Percentiles rank a stretch among this genome's conserved stretches.
Evolutionary conservation across 192 early-diverging fungal species (phyloP).

Genomic region (Physocladia obscura): DNA sequence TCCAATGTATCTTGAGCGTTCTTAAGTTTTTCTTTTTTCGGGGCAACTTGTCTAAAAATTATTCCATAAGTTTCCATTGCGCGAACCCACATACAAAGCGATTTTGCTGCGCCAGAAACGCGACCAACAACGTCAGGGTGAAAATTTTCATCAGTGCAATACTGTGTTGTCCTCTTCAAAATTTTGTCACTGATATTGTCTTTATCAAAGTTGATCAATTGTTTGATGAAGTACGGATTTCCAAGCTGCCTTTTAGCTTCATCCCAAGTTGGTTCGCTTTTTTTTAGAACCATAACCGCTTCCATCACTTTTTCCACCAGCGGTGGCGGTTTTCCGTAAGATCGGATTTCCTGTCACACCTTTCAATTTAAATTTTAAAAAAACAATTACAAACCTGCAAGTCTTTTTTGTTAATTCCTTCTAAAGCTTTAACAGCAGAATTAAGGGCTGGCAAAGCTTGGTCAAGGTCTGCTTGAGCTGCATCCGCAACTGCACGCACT

Average conservation of each 20-base stretch:
- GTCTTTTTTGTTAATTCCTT: conserved; percentile 63
- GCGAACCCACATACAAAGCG: conserved; percentile 62
- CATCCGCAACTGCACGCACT: conserved; percentile 57
- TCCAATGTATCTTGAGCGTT: conserved; percentile 58
- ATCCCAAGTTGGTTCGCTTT: conserved; percentile 63
- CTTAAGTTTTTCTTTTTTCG: conserved; percentile 59
- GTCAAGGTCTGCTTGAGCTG: conserved; percentile 61
- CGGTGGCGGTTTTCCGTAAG: conserved; percentile 61
- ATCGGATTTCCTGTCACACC: conserved; percentile 46
- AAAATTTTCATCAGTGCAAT: conserved; percentile 59
- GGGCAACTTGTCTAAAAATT: conserved; percentile 60
- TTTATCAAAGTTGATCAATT: conserved; percentile 61
- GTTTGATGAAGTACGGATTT: conserved; percentile 67
- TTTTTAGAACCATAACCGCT: conserved; percentile 61
- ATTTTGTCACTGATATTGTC: conserved; percentile 64
- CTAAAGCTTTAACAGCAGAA: conserved; percentile 57
- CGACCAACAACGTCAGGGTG: conserved; percentile 59
- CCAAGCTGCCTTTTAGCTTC: conserved; percentile 61
- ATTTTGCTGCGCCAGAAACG: conserved; percentile 60
- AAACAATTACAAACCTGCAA: conserved; percentile 27
- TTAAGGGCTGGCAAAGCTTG: conserved; percentile 59
- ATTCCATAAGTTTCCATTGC: conserved; percentile 64
- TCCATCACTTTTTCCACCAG: conserved; percentile 67
- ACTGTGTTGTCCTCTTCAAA: conserved; percentile 53
- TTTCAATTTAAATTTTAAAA: neutral